Conservation (phyloP, 768 basidiomycete genomes). For the Rhizopogon roseolus region DNA sequence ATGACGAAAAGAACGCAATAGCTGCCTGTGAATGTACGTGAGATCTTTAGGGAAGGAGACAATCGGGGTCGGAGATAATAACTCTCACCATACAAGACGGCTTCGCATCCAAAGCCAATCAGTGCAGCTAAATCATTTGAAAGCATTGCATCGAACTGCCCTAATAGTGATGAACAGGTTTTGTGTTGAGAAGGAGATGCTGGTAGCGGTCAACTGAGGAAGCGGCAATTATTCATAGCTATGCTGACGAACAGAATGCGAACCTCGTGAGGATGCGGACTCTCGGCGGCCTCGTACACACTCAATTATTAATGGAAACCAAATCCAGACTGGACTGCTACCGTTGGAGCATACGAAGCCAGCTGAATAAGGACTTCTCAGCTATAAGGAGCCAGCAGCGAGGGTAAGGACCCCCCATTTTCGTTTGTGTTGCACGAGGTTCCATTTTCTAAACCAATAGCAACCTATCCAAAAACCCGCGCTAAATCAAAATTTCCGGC, state of each 20-base stretch:
- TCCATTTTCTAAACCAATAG: neutral
- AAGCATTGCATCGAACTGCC: conserved; percentile 16
- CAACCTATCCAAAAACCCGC: neutral
- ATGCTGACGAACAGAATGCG: neutral
- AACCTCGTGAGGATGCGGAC: neutral
- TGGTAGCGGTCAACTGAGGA: neutral
- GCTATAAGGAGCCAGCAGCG: neutral
- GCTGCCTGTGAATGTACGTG: conserved; percentile 5
- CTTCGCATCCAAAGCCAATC: conserved; percentile 33
- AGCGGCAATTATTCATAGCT: too few species aligned
- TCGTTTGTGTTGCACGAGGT: neutral
- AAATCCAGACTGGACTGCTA: neutral
- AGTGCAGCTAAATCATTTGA: conserved; percentile 27
- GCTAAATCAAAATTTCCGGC: neutral
- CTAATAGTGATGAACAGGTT: neutral
- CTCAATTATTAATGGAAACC: neutral
- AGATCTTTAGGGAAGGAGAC: conserved; percentile 5
- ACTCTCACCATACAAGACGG: conserved; percentile 29
- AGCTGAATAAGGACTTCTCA: neutral
- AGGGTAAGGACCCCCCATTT: neutral
- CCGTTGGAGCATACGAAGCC: neutral
- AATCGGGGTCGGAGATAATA: too few species aligned
- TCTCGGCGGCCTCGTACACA: neutral
- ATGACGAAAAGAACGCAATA: conserved; percentile 24
- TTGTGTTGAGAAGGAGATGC: neutral